These are phyloP conservation scores for Moricandia arvensis DNA, from an alignment of 345 rosid genomes.

Conservation along the genomic window DNA sequence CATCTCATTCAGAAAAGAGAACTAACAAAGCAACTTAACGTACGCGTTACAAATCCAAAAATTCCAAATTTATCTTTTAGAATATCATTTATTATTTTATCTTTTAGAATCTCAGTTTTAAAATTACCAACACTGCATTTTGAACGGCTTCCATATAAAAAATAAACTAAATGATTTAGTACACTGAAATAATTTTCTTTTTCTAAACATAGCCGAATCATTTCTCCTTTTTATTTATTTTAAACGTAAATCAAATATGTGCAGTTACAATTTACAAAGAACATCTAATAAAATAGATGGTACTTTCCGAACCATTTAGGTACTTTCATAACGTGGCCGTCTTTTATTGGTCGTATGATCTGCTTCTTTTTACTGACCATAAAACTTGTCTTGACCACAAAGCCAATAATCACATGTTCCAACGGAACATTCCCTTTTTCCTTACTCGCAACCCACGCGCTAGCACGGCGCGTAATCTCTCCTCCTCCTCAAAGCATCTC, in stretches of 20 bases:
- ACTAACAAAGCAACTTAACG: slow-evolving; percentile 12
- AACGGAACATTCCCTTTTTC: slow-evolving; percentile 23
- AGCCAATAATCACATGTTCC: slow-evolving; percentile 20
- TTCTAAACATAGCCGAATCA: background rate
- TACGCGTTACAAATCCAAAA: background rate
- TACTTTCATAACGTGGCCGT: slow-evolving; percentile 19
- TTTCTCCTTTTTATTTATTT: slow-evolving; percentile 1
- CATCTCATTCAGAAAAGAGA: slow-evolving; percentile 15
- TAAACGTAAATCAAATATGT: slow-evolving; percentile 26
- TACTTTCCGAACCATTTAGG: slow-evolving; percentile 7
- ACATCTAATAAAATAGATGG: slow-evolving; percentile 21
- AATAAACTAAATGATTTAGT: slow-evolving; percentile 9
- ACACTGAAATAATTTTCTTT: slow-evolving; percentile 13
- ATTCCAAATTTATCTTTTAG: background rate
- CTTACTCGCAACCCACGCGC: slow-evolving; percentile 15
- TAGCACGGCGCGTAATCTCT: background rate
- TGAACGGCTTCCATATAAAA: background rate
- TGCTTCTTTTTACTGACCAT: slow-evolving; percentile 37
- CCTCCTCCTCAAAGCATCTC: background rate
- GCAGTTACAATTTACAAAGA: slow-evolving; percentile 27
- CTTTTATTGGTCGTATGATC: slow-evolving; percentile 5
- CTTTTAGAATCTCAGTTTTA: too few relatives aligned
- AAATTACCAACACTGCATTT: background rate
- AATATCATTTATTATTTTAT: background rate
- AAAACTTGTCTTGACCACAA: slow-evolving; percentile 32